phyloP scores from a whole-genome alignment of 192 early-diverging fungal genomes.

The Chytriomyces sp. region DNA sequence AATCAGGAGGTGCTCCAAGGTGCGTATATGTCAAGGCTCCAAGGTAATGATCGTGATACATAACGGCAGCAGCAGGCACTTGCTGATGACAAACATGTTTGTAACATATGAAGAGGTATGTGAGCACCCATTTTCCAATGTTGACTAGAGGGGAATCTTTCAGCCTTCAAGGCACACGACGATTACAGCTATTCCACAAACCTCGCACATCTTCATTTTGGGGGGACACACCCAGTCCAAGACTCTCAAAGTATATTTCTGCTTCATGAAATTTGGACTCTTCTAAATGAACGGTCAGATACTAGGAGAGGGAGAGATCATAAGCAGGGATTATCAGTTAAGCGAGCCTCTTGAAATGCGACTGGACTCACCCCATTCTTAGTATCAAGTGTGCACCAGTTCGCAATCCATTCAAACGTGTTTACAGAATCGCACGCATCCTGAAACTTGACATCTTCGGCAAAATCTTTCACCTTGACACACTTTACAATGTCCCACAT shows the following conservation, averaged over 20 bases:
- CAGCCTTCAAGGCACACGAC: not conserved
- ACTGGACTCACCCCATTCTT: conserved; percentile 75
- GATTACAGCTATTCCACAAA: conserved; percentile 36
- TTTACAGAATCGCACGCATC: conserved; percentile 53
- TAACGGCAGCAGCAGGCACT: conserved; percentile 15
- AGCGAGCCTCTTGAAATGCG: not conserved
- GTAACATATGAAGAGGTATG: conserved; percentile 65
- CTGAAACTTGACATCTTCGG: not conserved
- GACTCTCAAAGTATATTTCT: conserved; percentile 88
- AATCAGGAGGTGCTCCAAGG: conserved; percentile 17
- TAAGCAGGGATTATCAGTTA: not conserved
- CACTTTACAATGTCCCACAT: conserved; percentile 91
- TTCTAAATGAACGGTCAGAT: conserved; percentile 85
- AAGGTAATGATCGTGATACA: conserved; percentile 26
- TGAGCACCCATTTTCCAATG: conserved; percentile 81
- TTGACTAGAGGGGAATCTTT: conserved; percentile 58
- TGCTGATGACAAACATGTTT: conserved; percentile 10
- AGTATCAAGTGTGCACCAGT: conserved; percentile 94
- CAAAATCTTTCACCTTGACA: conserved; percentile 46
- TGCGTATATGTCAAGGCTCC: conserved; percentile 33
- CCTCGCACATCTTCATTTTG: conserved; percentile 73
- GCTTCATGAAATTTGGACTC: conserved; percentile 79
- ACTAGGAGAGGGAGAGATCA: conserved; percentile 14
- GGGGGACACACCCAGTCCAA: conserved; percentile 49
- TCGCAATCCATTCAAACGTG: conserved; percentile 73